phyloP scores from a whole-genome alignment of 768 basidiomycete species.

The Tricholoma sp. region DNA sequence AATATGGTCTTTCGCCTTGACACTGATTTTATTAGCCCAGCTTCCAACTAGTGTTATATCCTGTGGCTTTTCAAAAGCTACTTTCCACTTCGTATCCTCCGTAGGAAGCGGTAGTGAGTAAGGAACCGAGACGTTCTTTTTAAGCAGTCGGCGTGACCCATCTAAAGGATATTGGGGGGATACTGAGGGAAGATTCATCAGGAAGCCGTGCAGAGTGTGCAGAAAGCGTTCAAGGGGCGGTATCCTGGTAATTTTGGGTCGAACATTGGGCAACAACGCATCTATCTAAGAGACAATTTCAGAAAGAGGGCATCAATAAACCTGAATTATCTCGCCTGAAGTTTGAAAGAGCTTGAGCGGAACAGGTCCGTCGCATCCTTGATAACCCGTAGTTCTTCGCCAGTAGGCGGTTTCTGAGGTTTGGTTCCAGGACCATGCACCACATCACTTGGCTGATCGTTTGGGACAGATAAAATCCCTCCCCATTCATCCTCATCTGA shows the following conservation, averaged over 20 bases:
- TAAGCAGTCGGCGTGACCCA: constrained; percentile 51
- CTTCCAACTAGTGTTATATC: constrained; percentile 81
- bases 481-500: constrained; percentile 23
- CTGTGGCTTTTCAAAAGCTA: constrained; percentile 71
- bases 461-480: constrained; percentile 15
- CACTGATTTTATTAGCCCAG: constrained; percentile 75
- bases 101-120: constrained; percentile 67
- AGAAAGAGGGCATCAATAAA: not conserved
- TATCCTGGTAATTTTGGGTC: constrained; percentile 54
- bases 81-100: constrained; percentile 84
- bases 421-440: constrained; percentile 19
- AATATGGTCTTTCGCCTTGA: constrained; percentile 63
- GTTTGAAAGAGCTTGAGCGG: constrained; percentile 76
- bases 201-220: constrained; percentile 57
- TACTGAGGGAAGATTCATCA: constrained; percentile 55
- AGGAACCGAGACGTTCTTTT: constrained; percentile 57
- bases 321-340: constrained; percentile 52
- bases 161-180: constrained; percentile 60
- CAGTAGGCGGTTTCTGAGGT: constrained; percentile 54
- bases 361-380: constrained; percentile 74
- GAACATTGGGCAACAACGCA: constrained; percentile 70
- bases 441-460: constrained; percentile 1
- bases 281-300: constrained; percentile 53
- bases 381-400: constrained; percentile 64
- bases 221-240: constrained; percentile 67